Evolutionary conservation across 352 stramenopile species (phyloP), one percentile per base, ranked within the genome.

Genomic region (Phytopythium boreale): DNA sequence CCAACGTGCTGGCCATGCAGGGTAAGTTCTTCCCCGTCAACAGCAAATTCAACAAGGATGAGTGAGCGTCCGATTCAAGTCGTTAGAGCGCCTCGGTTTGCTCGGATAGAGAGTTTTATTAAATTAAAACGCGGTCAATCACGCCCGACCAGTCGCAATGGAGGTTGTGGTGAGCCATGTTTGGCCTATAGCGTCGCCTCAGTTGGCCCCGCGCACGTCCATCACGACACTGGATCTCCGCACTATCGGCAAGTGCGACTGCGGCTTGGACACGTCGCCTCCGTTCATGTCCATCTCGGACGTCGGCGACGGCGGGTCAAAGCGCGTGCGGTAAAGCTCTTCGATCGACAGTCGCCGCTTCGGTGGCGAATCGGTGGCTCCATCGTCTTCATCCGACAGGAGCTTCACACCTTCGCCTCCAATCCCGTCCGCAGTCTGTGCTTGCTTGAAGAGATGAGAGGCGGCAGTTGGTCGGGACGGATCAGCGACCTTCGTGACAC

Each of bases 301-400:
- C 29, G 36, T 34, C 11, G 61, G 61, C 29, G 69, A 59, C 15
- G 56, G 29, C 26, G 64, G 55, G 61, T 93, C 82, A 41, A 88
- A 90, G 29, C 80, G 78, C 31, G 84, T 90, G 44, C 82, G 56
- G 53, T 93, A 93, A 29, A 89, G 80, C 34, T 76, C 73, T 55
- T 82, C 74, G 14, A 85, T 67, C 14, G 49, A 70, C 17, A 29
- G 34, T 58, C 64, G 37, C 27, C 46, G 62, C 19, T 27, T 43
- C 7, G 61, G 66, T 43, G 53, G n/a, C 9, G n/a, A 2, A 1
- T 49, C 36, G 10, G 43, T 36, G 29, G n/a, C 19, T 44, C 29
- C 10, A 17, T 20, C 22, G 15, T 41, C 8, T 29, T 4, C 15
- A 15, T 26, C 29, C 36, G 51, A 26, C n/a, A 44, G 17, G 0